Evolutionary conservation across 352 stramenopile species (phyloP).

Genomic region (Phytophthora melonis): DNA sequence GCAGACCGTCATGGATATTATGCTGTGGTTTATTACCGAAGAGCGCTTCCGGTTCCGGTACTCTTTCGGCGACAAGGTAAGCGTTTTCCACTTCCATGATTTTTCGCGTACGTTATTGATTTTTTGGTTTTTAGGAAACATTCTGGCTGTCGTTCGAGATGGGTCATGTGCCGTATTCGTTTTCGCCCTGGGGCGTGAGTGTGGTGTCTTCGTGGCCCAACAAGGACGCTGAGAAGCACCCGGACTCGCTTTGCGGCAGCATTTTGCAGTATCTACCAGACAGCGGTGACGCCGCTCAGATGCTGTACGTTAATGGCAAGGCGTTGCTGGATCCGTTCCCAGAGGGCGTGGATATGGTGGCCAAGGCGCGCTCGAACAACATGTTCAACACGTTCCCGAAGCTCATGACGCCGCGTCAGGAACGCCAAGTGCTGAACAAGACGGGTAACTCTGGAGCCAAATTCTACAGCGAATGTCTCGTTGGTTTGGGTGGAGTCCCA

Average conservation of each 20-base stretch:
- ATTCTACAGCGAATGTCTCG: constrained; percentile 47
- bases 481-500: constrained; percentile 40
- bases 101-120: neutral
- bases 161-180: constrained; percentile 48
- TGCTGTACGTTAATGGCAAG: constrained; percentile 35
- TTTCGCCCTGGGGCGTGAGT: constrained; percentile 66
- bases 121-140: constrained; percentile 35
- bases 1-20: constrained; percentile 54
- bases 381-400: constrained; percentile 53
- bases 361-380: constrained; percentile 35
- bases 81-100: neutral
- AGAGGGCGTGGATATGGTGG: constrained; percentile 38
- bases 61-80: constrained; percentile 65
- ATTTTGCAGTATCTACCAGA: constrained; percentile 67
- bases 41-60: constrained; percentile 60
- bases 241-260: constrained; percentile 66
- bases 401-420: constrained; percentile 58
- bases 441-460: constrained; percentile 9
- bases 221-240: constrained; percentile 58
- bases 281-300: constrained; percentile 19
- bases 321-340: constrained; percentile 25
- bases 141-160: constrained; percentile 44
- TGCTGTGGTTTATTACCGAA: constrained; percentile 68
- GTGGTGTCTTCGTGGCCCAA: constrained; percentile 55
- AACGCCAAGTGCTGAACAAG: constrained; percentile 27